These are phyloP conservation scores for Phaeosphaeria sp. DNA, from an alignment of 2,329 filamentous ascomycete species.

Conservation along the genomic window DNA sequence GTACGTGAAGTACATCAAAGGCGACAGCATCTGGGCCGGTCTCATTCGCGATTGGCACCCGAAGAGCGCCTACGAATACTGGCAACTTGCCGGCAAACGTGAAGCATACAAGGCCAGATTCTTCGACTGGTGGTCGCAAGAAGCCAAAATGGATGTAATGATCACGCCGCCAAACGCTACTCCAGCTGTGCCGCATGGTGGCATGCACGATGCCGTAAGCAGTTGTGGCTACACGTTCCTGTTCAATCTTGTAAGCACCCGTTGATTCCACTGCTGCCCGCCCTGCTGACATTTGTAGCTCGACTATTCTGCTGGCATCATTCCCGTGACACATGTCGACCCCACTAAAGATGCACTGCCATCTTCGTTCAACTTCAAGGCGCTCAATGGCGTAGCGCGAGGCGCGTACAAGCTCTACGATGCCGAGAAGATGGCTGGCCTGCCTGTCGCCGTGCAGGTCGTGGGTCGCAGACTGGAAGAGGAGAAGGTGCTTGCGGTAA, in stretches of 20 bases:
- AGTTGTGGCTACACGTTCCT: conserved; percentile 93
- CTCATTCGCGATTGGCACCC: conserved; percentile 75
- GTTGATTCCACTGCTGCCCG: not conserved
- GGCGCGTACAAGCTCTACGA: conserved; percentile 90
- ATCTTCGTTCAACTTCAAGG: conserved; percentile 63
- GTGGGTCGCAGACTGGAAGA: conserved; percentile 82
- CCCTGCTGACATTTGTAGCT: conserved; percentile 58
- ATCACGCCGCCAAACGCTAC: conserved; percentile 88
- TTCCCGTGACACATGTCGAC: conserved; percentile 88
- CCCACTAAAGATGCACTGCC: conserved; percentile 71
- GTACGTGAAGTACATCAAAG: conserved; percentile 83
- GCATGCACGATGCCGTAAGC: conserved; percentile 83
- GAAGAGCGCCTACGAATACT: conserved; percentile 79
- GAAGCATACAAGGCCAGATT: conserved; percentile 80
- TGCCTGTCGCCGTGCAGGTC: conserved; percentile 86
- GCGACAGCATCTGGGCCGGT: conserved; percentile 79
- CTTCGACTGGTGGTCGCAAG: conserved; percentile 84
- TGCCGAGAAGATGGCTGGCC: conserved; percentile 79
- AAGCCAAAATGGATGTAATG: conserved; percentile 74
- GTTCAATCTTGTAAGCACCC: conserved; percentile 76
- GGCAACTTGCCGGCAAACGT: conserved; percentile 77
- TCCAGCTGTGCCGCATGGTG: conserved; percentile 84
- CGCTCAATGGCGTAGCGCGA: conserved; percentile 78
- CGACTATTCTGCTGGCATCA: conserved; percentile 82
- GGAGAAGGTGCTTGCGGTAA: conserved; percentile 83